Conservation (phyloP, 768 basidiomycete species). For the Lactarius indigo region DNA sequence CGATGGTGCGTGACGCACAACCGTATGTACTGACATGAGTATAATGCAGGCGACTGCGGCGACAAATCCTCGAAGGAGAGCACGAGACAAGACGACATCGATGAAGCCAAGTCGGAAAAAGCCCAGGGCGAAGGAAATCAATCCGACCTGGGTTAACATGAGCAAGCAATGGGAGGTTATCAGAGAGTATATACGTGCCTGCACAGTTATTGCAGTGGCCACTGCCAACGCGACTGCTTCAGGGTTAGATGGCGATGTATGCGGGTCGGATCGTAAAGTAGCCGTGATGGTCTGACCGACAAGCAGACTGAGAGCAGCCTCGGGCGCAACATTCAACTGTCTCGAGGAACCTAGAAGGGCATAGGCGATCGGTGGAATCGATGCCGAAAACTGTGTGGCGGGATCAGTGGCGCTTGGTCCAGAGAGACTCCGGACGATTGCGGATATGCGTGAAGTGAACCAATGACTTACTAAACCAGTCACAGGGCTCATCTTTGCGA, state of each 20-base stretch:
- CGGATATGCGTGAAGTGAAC: neutral
- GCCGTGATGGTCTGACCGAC: constrained; percentile 84
- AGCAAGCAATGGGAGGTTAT: neutral
- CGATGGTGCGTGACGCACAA: neutral
- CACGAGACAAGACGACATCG: constrained; percentile 88
- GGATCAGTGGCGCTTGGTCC: neutral
- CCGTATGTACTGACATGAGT: constrained; percentile 55
- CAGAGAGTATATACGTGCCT: constrained; percentile 43
- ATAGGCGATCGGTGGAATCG: constrained; percentile 85
- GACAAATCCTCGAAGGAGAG: constrained; percentile 83
- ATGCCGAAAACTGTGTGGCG: constrained; percentile 65
- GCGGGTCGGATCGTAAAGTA: constrained; percentile 41
- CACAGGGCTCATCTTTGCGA: constrained; percentile 81
- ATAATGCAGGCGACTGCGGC: constrained; percentile 85
- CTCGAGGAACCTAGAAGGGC: constrained; percentile 84
- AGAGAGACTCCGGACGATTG: neutral
- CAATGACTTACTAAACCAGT: constrained; percentile 67
- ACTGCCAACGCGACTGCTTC: constrained; percentile 62
- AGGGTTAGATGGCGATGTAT: constrained; percentile 35
- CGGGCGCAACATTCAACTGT: constrained; percentile 81
- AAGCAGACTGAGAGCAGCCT: constrained; percentile 82
- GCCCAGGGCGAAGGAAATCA: constrained; percentile 83
- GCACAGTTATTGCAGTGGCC: constrained; percentile 79
- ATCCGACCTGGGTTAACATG: constrained; percentile 53
- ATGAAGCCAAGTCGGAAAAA: constrained; percentile 88